Conservation (phyloP, 805 yeast species). For the Kuraishia floccosa region DNA sequence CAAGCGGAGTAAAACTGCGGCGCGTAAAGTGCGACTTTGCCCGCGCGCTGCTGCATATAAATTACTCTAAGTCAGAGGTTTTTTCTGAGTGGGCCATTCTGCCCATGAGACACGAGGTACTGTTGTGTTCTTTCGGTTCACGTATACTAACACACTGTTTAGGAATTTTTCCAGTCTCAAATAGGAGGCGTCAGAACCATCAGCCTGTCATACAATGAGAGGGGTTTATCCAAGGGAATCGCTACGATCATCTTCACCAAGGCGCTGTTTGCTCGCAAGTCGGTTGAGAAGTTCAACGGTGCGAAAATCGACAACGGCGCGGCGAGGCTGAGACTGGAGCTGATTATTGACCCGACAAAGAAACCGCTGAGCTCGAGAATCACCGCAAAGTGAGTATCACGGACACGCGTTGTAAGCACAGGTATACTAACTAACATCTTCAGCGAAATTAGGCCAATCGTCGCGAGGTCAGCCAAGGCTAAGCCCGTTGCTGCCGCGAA, state of each 20-base stretch:
- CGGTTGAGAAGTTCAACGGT: constrained; percentile 79
- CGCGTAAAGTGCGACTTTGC: no score
- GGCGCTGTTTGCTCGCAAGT: constrained; percentile 59
- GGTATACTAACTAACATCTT: no score
- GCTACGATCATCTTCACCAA: constrained; percentile 76
- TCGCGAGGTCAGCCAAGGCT: constrained; percentile 3
- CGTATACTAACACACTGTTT: no score
- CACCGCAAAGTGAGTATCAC: constrained; percentile 26
- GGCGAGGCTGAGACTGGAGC: constrained; percentile 62
- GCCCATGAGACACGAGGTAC: no score
- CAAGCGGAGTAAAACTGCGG: no score
- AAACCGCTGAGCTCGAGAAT: constrained; percentile 71
- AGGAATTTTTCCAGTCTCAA: constrained; percentile 85
- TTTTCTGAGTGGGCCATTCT: no score
- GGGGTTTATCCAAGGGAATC: constrained; percentile 85
- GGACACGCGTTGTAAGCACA: no score
- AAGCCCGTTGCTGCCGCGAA: constrained; percentile 32
- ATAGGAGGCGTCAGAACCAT: constrained; percentile 76
- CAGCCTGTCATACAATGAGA: constrained; percentile 69
- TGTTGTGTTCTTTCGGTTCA: no score
- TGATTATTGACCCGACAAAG: constrained; percentile 76
- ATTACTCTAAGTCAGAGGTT: no score
- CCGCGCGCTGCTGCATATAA: no score
- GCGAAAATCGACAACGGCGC: constrained; percentile 90
- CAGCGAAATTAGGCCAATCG: constrained; percentile 8